Conservation (phyloP, 306 rosid genomes). For the Sesbania bispinosa region DNA sequence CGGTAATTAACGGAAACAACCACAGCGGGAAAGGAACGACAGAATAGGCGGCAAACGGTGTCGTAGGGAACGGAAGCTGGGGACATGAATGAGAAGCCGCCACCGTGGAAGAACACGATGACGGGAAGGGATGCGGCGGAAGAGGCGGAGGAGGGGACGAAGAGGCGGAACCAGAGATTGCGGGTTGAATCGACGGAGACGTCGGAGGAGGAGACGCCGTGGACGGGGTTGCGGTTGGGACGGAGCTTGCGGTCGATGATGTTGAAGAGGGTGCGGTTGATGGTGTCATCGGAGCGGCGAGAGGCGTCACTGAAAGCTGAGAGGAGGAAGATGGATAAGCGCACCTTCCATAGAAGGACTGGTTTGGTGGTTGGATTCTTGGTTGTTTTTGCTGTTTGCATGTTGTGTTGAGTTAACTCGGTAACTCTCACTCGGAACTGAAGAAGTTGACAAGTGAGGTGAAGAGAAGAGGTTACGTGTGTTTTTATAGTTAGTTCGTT, state of each 20-base stretch:
- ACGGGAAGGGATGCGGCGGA: not conserved
- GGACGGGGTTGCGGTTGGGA: slow-evolving; percentile 27
- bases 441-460: too few relatives aligned
- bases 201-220: slow-evolving; percentile 52
- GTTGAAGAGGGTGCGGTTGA: slow-evolving; percentile 53
- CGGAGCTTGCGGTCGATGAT: slow-evolving; percentile 33
- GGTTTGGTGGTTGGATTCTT: not conserved
- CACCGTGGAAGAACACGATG: slow-evolving; percentile 24
- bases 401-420: not conserved
- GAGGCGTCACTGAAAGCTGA: slow-evolving; percentile 17
- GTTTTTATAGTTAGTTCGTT: too few relatives aligned
- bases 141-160: slow-evolving; percentile 26
- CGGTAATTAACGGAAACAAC: slow-evolving; percentile 67
- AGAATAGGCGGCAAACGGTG: too few relatives aligned
- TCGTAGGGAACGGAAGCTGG: slow-evolving; percentile 34
- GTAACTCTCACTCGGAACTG: too few relatives aligned
- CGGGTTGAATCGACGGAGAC: slow-evolving; percentile 42
- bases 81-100: slow-evolving; percentile 49
- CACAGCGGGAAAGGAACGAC: slow-evolving; percentile 39
- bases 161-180: slow-evolving; percentile 55
- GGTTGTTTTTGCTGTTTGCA: too few relatives aligned
- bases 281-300: slow-evolving; percentile 42
- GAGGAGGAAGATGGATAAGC: too few relatives aligned
- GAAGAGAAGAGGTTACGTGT: too few relatives aligned
- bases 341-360: slow-evolving; percentile 45